A percentile compares a stretch with the other conserved stretches of the same genome.
Evolutionary conservation across 2,329 filamentous ascomycete genomes (phyloP).

Genomic region (Neurospora sp.): DNA sequence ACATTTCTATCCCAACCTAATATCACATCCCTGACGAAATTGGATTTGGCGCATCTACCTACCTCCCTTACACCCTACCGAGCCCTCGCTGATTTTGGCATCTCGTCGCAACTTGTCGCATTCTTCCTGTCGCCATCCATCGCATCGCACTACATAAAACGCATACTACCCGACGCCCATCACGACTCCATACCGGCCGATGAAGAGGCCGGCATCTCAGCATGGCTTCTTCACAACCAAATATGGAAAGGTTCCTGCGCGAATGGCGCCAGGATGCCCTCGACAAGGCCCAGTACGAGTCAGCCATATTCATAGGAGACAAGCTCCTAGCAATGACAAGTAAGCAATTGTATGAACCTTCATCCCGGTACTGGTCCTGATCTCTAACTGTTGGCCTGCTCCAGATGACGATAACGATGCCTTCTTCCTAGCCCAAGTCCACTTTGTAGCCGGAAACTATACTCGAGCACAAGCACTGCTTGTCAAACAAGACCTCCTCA

Average conservation of each 20-base stretch:
- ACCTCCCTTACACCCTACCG: neutral
- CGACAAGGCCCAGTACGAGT: constrained; percentile 92
- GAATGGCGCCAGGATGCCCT: constrained; percentile 93
- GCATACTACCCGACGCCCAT: neutral
- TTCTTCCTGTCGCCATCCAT: neutral
- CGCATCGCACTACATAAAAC: neutral
- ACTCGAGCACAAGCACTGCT: constrained; percentile 83
- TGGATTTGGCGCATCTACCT: neutral
- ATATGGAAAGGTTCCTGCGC: constrained; percentile 87
- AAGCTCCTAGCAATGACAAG: constrained; percentile 91
- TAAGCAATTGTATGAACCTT: constrained; percentile 32
- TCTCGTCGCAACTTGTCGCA: neutral
- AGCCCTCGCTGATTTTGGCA: neutral
- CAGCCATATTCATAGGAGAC: constrained; percentile 94
- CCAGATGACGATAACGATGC: constrained; percentile 70
- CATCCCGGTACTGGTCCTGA: neutral
- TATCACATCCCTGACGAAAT: neutral
- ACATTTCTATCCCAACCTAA: neutral
- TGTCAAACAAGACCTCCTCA: constrained; percentile 70
- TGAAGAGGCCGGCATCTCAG: neutral
- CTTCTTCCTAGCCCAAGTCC: constrained; percentile 96
- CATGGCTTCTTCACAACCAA: constrained; percentile 17
- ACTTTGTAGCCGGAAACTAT: constrained; percentile 93
- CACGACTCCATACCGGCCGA: neutral
- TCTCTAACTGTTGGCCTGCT: neutral